Percentiles rank a stretch among this genome's conserved stretches.
Evolutionary conservation across 2,329 filamentous ascomycete species (phyloP).

Genomic region (Colletotrichum kahawae): DNA sequence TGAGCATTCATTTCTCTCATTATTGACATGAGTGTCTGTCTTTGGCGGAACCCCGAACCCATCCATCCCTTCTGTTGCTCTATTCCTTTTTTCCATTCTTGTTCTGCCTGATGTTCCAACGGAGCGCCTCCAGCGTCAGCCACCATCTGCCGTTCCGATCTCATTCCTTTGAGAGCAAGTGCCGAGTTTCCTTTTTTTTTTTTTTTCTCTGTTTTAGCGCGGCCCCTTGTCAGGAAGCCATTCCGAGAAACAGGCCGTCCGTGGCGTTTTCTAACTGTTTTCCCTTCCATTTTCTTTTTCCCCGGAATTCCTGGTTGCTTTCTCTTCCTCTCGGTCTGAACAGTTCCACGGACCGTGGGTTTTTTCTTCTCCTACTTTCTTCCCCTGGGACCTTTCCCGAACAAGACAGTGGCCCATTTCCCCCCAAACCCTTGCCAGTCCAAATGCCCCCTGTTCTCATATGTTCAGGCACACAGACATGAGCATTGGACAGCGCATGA

Average conservation of each 20-base stretch:
- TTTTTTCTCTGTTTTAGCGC: neutral
- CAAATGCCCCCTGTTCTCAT: neutral
- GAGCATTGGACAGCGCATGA: neutral
- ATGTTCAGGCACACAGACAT: neutral
- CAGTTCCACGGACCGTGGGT: neutral
- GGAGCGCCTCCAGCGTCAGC: neutral
- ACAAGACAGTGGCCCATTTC: neutral
- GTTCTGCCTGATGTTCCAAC: neutral
- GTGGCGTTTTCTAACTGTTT: neutral
- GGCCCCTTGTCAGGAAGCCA: neutral
- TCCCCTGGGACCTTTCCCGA: neutral
- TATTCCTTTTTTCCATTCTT: neutral
- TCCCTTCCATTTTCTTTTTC: neutral
- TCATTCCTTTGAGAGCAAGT: slow-evolving; percentile 2
- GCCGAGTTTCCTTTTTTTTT: neutral
- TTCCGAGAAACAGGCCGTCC: neutral
- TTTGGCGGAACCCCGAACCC: neutral
- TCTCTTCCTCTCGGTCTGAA: neutral
- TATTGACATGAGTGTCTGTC: neutral
- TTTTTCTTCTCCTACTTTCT: neutral
- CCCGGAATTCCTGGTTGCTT: neutral
- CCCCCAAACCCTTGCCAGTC: neutral
- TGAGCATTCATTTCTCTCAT: neutral
- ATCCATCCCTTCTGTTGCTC: neutral
- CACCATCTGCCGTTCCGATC: slow-evolving; percentile 1